Evolutionary conservation across 2,329 filamentous ascomycete species (phyloP).

Genomic region (Aspergillus fumigatus): DNA sequence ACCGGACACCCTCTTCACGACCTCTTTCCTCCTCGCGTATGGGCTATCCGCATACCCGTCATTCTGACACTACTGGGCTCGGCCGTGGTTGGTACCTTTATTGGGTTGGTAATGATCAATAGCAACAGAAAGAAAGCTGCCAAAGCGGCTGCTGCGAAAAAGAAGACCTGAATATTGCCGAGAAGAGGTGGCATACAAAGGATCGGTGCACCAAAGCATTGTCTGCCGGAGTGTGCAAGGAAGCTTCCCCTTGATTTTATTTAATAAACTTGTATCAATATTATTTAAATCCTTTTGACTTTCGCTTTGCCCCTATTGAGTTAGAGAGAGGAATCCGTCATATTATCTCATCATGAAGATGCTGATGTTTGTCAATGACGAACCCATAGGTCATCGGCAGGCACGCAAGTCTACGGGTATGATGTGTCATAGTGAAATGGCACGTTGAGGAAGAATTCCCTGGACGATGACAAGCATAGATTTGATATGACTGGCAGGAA

Average conservation of each 20-base stretch:
- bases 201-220: neutral
- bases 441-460: neutral
- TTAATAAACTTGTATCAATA: neutral
- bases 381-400: neutral
- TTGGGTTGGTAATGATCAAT: slow-evolving; percentile 96
- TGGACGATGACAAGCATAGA: neutral
- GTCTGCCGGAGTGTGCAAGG: neutral
- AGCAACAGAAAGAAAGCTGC: slow-evolving; percentile 97
- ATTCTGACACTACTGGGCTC: slow-evolving; percentile 89
- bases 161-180: slow-evolving; percentile 65
- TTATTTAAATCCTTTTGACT: neutral
- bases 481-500: slow-evolving; percentile 1
- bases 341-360: neutral
- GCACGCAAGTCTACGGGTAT: neutral
- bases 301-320: neutral
- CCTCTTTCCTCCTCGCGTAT: slow-evolving; percentile 94
- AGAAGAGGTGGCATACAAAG: neutral
- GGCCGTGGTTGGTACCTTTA: slow-evolving; percentile 91
- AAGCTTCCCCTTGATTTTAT: neutral
- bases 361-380: neutral
- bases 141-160: slow-evolving; percentile 74
- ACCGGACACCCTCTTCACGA: slow-evolving; percentile 87
- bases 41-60: slow-evolving; percentile 97
- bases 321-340: neutral
- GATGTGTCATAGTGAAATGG: neutral